Conservation (phyloP, 2,329 filamentous ascomycete genomes). For the Setomelanomma holmii region DNA sequence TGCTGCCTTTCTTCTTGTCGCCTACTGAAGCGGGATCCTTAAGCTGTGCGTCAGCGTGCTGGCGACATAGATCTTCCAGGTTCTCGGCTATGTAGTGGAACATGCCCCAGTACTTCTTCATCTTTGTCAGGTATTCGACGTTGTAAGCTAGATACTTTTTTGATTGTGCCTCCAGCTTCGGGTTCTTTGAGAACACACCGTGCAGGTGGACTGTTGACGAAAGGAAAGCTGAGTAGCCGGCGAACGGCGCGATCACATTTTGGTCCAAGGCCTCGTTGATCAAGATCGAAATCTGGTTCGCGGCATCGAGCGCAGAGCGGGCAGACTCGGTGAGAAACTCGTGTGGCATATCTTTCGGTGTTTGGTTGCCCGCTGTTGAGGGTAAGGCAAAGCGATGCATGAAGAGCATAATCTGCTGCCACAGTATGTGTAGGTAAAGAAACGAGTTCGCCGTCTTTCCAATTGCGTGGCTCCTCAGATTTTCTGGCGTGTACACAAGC, state of each 20-base stretch:
- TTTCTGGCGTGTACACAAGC: slow-evolving; percentile 78
- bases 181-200: slow-evolving; percentile 86
- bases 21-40: slow-evolving; percentile 62
- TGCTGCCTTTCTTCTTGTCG: slow-evolving; percentile 55
- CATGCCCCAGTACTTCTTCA: slow-evolving; percentile 99
- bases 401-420: slow-evolving; percentile 89
- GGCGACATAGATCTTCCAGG: slow-evolving; percentile 84
- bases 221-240: slow-evolving; percentile 92
- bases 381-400: slow-evolving; percentile 87
- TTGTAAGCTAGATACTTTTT: slow-evolving; percentile 88
- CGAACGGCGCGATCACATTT: slow-evolving; percentile 86
- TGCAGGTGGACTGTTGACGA: slow-evolving; percentile 95
- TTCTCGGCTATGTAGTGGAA: slow-evolving; percentile 97
- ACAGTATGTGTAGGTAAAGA: slow-evolving; percentile 86
- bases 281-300: slow-evolving; percentile 84
- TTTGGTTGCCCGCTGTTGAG: slow-evolving; percentile 67
- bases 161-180: slow-evolving; percentile 74
- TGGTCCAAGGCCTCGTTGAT: slow-evolving; percentile 82
- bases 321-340: slow-evolving; percentile 79
- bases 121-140: slow-evolving; percentile 87
- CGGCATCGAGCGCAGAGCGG: slow-evolving; percentile 79
- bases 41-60: slow-evolving; percentile 80
- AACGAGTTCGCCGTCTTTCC: slow-evolving; percentile 91
- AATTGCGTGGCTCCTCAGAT: slow-evolving; percentile 82
- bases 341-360: slow-evolving; percentile 74